These are phyloP conservation scores for Verticillium alfalfae DNA, from an alignment of 2,329 filamentous ascomycete genomes.

Conservation along the genomic window DNA sequence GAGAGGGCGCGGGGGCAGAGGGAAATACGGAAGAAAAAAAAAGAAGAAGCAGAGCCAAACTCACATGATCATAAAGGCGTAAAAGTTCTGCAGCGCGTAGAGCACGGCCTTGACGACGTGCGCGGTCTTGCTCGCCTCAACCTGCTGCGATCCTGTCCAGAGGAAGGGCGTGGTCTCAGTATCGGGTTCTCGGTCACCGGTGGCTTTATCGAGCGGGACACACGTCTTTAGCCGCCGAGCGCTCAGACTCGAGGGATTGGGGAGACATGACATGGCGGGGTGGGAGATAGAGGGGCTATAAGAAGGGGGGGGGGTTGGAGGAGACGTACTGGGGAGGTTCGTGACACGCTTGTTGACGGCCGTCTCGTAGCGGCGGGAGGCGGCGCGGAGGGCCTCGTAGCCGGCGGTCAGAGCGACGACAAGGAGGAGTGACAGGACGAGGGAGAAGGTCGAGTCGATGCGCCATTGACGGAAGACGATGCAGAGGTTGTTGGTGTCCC, in stretches of 20 bases:
- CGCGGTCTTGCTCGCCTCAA: slow-evolving; percentile 56
- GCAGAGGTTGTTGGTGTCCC: slow-evolving; percentile 89
- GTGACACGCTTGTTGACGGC: slow-evolving; percentile 42
- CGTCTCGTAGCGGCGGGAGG: slow-evolving; percentile 71
- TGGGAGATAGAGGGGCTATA: slow-evolving; percentile 1
- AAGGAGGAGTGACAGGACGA: slow-evolving; percentile 76
- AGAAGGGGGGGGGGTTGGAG: slow-evolving; percentile 3
- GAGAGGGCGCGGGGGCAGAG: too few species aligned
- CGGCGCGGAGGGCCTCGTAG: slow-evolving; percentile 82
- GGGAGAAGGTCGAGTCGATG: slow-evolving; percentile 65
- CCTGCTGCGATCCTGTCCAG: slow-evolving; percentile 68
- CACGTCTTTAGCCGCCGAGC: neutral
- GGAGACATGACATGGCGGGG: neutral
- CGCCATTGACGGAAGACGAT: slow-evolving; percentile 94
- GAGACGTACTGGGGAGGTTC: slow-evolving; percentile 46
- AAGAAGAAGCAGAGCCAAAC: slow-evolving; percentile 29
- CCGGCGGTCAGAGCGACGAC: slow-evolving; percentile 82
- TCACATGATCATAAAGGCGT: slow-evolving; percentile 99
- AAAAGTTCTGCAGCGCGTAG: slow-evolving; percentile 94
- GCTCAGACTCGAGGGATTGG: slow-evolving; percentile 1
- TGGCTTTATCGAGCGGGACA: neutral
- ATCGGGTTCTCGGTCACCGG: slow-evolving; percentile 31
- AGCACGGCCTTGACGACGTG: slow-evolving; percentile 76
- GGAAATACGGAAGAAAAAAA: too few species aligned
- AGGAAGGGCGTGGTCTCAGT: slow-evolving; percentile 60